phyloP scores from a whole-genome alignment of 2,329 filamentous ascomycete genomes.

The Colletotrichum neosansevieriae region DNA sequence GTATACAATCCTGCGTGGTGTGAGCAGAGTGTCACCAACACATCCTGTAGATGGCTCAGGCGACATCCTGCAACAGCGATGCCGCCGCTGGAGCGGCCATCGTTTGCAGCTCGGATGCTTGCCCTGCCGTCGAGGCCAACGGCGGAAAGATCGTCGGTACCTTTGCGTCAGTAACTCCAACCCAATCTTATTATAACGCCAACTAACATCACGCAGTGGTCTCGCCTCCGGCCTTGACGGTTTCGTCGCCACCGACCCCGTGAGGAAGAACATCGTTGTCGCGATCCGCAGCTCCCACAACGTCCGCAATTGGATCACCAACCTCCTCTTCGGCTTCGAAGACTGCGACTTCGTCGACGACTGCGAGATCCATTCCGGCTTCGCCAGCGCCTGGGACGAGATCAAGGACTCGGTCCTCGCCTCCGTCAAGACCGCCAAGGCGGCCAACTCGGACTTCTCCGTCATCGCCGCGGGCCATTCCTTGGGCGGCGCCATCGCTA shows the following conservation, averaged over 20 bases:
- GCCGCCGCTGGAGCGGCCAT: constrained; percentile 53
- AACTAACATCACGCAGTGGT: constrained; percentile 49
- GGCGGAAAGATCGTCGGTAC: constrained; percentile 58
- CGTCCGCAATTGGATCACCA: constrained; percentile 71
- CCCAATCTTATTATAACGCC: constrained; percentile 40
- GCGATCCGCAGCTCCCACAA: constrained; percentile 70
- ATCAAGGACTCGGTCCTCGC: constrained; percentile 56
- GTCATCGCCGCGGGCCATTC: constrained; percentile 76
- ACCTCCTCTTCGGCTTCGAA: constrained; percentile 53
- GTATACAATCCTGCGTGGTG: background rate
- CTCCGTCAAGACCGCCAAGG: constrained; percentile 58
- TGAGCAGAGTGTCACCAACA: background rate
- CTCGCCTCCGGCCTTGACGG: constrained; percentile 59
- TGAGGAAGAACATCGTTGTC: constrained; percentile 66
- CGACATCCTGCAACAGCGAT: constrained; percentile 66
- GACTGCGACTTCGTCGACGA: constrained; percentile 53
- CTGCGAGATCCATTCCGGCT: constrained; percentile 70
- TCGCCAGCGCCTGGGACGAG: constrained; percentile 69
- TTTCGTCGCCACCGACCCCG: constrained; percentile 63
- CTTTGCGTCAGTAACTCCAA: constrained; percentile 45
- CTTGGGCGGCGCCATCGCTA: constrained; percentile 74
- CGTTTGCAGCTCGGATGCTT: constrained; percentile 57
- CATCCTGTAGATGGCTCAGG: constrained; percentile 54
- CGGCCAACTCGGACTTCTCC: constrained; percentile 62
- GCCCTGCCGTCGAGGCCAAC: constrained; percentile 57